Conservation (phyloP, 331 rosid species). For the Pyrus hybrid region DNA sequence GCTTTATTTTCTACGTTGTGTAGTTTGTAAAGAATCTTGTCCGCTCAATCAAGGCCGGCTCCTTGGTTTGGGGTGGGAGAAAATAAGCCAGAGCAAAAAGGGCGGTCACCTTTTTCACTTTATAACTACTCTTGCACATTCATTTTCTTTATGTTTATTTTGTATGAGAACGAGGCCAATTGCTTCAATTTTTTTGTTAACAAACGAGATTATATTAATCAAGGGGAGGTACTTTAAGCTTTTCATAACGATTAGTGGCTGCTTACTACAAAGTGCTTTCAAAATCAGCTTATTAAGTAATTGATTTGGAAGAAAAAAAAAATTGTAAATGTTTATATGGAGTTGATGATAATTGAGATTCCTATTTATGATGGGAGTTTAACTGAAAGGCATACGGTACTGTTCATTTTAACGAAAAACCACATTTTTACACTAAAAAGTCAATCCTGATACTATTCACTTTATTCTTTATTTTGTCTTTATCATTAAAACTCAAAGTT, state of each 20-base stretch:
- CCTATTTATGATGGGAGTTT: too few species aligned
- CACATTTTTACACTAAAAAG: too few species aligned
- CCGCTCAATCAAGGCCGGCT: conserved; percentile 17
- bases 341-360: background rate
- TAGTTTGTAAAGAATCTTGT: conserved; percentile 23
- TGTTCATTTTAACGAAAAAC: too few species aligned
- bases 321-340: background rate
- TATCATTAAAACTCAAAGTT: too few species aligned
- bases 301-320: background rate
- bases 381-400: too few species aligned
- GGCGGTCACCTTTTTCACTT: conserved; percentile 21
- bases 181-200: background rate
- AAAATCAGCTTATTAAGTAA: background rate
- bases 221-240: background rate
- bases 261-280: background rate
- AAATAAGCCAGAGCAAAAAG: conserved; percentile 4
- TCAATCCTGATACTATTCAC: too few species aligned
- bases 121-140: conserved; percentile 29
- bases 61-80: background rate
- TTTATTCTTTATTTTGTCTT: too few species aligned
- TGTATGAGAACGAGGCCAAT: conserved; percentile 6
- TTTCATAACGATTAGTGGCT: background rate
- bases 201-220: background rate
- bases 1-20: conserved; percentile 25
- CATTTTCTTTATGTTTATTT: conserved; percentile 2